These are phyloP conservation scores for Priceomyces castillae DNA, from an alignment of 805 yeast species.

Conservation along the genomic window DNA sequence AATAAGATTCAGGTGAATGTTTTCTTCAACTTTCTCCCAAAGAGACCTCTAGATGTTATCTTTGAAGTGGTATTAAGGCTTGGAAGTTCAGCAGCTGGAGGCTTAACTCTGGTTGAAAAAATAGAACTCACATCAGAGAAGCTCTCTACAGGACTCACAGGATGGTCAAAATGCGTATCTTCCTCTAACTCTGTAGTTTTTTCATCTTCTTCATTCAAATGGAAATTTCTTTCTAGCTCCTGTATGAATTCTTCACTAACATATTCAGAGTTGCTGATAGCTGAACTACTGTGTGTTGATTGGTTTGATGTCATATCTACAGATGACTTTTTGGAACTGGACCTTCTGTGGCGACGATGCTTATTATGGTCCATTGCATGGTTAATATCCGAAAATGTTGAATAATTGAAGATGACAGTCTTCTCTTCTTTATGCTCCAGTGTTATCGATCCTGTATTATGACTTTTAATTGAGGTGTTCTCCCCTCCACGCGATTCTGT, in stretches of 20 bases:
- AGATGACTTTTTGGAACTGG: not conserved
- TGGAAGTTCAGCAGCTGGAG: not conserved
- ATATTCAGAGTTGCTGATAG: not conserved
- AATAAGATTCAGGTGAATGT: not conserved
- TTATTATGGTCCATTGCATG: not conserved
- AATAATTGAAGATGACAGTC: not conserved
- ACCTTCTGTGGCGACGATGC: conserved; percentile 1
- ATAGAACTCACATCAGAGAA: conserved; percentile 4
- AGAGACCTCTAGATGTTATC: not conserved
- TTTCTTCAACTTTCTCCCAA: conserved; percentile 1
- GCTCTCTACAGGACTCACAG: not conserved
- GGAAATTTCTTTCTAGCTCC: not conserved
- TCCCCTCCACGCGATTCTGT: not conserved
- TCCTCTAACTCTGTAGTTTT: not conserved
- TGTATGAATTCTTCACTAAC: not conserved
- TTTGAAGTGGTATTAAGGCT: not conserved
- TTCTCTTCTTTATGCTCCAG: not conserved
- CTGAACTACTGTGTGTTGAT: not conserved
- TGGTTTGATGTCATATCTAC: not conserved
- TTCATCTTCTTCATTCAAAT: not conserved
- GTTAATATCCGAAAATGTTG: conserved; percentile 4
- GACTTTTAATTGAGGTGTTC: not conserved
- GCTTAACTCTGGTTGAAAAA: conserved; percentile 2
- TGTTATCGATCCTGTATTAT: not conserved
- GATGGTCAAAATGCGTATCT: not conserved